Conservation (phyloP, 345 rosid genomes). For the Tarenaya hassleriana region DNA sequence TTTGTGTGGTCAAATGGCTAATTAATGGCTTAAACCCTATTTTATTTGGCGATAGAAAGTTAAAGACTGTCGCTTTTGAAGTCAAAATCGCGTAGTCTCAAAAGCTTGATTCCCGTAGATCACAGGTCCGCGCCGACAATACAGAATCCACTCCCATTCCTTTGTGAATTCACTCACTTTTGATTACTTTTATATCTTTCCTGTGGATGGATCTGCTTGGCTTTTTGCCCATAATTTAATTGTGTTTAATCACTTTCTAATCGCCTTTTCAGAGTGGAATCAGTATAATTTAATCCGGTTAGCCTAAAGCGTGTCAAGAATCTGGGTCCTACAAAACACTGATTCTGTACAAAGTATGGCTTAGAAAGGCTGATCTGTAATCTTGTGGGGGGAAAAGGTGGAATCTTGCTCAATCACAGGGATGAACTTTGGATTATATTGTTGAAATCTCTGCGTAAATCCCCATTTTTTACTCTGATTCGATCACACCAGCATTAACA, state of each 20-base stretch:
- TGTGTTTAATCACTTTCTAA: not conserved
- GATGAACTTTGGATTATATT: no score
- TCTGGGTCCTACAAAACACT: not conserved
- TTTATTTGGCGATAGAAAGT: conserved; percentile 6
- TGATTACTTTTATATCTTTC: conserved; percentile 12
- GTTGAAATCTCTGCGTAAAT: conserved; percentile 19
- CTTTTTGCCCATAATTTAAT: conserved; percentile 5
- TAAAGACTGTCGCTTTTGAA: conserved; percentile 1
- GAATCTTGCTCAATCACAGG: no score
- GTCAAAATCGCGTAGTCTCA: conserved; percentile 11
- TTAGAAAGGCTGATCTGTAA: not conserved
- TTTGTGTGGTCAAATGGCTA: no score
- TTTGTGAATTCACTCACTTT: conserved; percentile 11
- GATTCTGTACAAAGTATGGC: not conserved
- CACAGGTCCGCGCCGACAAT: conserved; percentile 25
- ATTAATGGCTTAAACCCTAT: not conserved
- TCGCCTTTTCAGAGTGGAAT: not conserved
- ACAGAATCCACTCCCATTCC: conserved; percentile 7
- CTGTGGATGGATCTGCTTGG: conserved; percentile 17
- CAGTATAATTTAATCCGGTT: not conserved
- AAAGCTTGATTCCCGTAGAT: conserved; percentile 13
- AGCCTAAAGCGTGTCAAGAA: not conserved
- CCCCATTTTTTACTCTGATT: no score
- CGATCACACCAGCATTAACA: no score
- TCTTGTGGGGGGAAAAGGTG: not conserved